Evolutionary conservation across 2,329 filamentous ascomycete species (phyloP).

Genomic region (Cucurbitaria berberidis): DNA sequence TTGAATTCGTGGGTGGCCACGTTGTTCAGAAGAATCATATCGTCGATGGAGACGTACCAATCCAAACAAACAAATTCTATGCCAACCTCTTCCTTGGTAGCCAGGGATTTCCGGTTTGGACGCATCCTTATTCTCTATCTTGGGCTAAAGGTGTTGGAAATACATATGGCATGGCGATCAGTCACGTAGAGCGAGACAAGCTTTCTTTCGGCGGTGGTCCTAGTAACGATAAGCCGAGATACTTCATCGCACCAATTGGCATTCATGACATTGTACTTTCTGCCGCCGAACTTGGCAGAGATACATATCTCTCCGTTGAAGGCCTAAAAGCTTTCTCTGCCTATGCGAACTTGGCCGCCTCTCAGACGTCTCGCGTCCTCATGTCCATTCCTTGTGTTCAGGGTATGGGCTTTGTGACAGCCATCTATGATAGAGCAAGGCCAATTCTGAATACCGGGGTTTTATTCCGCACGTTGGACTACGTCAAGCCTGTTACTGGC

Average conservation of each 20-base stretch:
- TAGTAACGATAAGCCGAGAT: constrained; percentile 56
- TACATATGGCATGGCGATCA: constrained; percentile 80
- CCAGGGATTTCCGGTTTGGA: constrained; percentile 73
- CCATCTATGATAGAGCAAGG: constrained; percentile 71
- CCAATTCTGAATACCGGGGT: constrained; percentile 78
- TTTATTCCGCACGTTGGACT: constrained; percentile 72
- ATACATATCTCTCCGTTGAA: constrained; percentile 63
- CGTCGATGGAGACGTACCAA: constrained; percentile 51
- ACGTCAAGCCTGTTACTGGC: constrained; percentile 35
- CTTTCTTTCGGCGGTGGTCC: constrained; percentile 55
- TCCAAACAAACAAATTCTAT: constrained; percentile 75
- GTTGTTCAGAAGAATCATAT: constrained; percentile 49
- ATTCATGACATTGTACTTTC: constrained; percentile 84
- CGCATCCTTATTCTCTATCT: constrained; percentile 64
- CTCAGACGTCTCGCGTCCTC: constrained; percentile 59
- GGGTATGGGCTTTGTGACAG: constrained; percentile 88
- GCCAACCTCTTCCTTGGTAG: constrained; percentile 79
- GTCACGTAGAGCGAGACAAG: constrained; percentile 74
- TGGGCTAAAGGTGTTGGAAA: constrained; percentile 60
- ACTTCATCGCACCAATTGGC: constrained; percentile 82
- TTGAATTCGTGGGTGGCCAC: constrained; percentile 49
- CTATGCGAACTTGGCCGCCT: constrained; percentile 71
- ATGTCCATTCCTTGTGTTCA: constrained; percentile 85
- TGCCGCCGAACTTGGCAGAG: constrained; percentile 71
- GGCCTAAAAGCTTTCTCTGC: constrained; percentile 63